phyloP scores from a whole-genome alignment of 179 eudicot species.

The Beta lomatogona region DNA sequence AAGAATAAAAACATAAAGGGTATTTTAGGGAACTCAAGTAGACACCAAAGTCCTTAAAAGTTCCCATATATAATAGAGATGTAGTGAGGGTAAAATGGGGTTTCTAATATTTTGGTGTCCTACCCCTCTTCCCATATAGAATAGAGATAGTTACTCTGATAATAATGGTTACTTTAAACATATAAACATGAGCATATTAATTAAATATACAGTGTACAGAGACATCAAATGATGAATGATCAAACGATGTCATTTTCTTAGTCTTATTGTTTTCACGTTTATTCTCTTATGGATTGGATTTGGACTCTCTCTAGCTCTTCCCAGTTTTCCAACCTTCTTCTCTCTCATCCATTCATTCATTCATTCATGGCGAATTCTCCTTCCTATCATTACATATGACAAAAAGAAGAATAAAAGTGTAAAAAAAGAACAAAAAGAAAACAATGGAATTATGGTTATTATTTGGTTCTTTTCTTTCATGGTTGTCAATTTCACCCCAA shows the following conservation, averaged over 20 bases:
- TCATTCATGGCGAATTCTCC: not conserved
- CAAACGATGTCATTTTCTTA: not conserved
- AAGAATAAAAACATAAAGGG: no score
- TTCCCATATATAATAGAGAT: no score
- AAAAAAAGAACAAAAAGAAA: not conserved
- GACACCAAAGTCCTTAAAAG: no score
- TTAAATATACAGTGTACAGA: not conserved
- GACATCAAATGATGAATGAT: not conserved
- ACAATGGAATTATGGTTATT: not conserved
- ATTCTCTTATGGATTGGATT: not conserved
- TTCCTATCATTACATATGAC: conserved; percentile 4
- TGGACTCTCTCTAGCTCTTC: no score
- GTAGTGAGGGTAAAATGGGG: no score
- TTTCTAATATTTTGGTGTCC: no score
- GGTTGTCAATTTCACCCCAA: conserved; percentile 9
- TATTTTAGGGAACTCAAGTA: no score
- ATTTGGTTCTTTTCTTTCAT: not conserved
- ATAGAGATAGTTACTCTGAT: no score
- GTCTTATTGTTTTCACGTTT: not conserved
- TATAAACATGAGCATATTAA: no score
- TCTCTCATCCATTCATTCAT: no score
- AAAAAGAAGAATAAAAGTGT: not conserved
- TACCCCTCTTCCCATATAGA: no score
- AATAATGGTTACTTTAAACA: no score
- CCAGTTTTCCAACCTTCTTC: not conserved